Base-by-base conservation (phyloP, 2,329 filamentous ascomycete genomes). In the Cadophora malorum region DNA sequence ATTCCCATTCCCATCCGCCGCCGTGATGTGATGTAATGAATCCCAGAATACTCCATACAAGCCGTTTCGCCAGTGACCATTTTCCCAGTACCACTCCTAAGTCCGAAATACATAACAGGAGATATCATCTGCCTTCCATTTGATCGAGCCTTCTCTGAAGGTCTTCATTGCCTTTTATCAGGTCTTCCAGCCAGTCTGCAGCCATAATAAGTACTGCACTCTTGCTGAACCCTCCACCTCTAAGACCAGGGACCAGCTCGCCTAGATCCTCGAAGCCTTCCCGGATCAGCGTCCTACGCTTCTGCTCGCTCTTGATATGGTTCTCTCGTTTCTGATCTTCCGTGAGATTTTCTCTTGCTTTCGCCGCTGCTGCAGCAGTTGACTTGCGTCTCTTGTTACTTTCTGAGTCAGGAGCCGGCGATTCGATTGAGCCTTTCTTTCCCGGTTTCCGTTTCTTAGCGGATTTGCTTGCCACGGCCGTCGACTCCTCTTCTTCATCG, bases 241-340 rank as follows among this genome's bases (percentile, higher is more conserved):
- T 86, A 12, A 96, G 83, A 19, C 89, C 90, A 0, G 94, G 93
- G 0, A 97, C 91, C 25, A 96, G 83, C 33, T 88, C 84, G 71
- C 87, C 88, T n/a, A 97, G 81, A 67, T 95, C 91, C 53, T 94
- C 91, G 74, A 95, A 97, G 0, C 92, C 92, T 72, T 91, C 86
- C 76, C 93, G 91, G 74, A 92, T 92, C 55, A 94, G 82, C 31
- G 92, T 93, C 59, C 93, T 85, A 41, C 94, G 86, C 79, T 96
- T 96, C 80, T 97, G 92, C 77, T 96, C 93, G 63, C 93, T 96
- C 63, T 90, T 85, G 71, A 97, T 96, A 76, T 96, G 93, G 73
- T 97, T 97, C 75, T 90, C 90, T 56, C 92, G 85, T 79, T 95
- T 96, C 79, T 96, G 91, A 69, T 91, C 89, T 72, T 95, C 91